Conservation (phyloP, 1,284 basidiomycete species). For the Leccinum subfulvum region DNA sequence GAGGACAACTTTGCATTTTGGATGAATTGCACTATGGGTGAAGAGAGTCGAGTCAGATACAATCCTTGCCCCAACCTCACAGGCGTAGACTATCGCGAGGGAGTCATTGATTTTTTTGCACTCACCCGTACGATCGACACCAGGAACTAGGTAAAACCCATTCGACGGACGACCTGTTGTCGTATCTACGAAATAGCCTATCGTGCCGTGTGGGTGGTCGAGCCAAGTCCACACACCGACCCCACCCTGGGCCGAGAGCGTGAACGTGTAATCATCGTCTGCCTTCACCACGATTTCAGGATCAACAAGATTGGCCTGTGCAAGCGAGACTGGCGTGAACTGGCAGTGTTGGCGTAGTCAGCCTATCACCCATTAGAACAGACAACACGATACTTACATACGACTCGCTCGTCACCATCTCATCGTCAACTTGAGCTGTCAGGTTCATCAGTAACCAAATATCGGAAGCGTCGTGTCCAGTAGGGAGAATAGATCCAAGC, state of each 20-base stretch:
- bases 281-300: constrained; percentile 43
- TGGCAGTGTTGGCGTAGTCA: constrained; percentile 20
- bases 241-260: constrained; percentile 50
- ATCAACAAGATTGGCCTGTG: constrained; percentile 45
- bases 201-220: constrained; percentile 52
- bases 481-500: constrained; percentile 45
- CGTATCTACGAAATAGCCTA: constrained; percentile 53
- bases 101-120: background rate
- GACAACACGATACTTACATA: constrained; percentile 38
- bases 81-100: background rate
- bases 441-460: constrained; percentile 54
- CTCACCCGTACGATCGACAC: constrained; percentile 48
- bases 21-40: constrained; percentile 43
- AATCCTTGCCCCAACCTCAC: no score
- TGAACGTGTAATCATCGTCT: constrained; percentile 43
- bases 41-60: background rate
- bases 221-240: constrained; percentile 61
- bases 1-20: constrained; percentile 40
- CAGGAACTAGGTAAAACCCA: constrained; percentile 53
- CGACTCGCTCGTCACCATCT: constrained; percentile 50
- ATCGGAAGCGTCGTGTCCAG: constrained; percentile 40
- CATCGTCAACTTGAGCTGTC: constrained; percentile 44
- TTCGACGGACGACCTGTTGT: constrained; percentile 43
- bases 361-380: no score
- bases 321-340: constrained; percentile 55